Base-by-base conservation (phyloP, 805 yeast species). In the Pichia thaimueangensis region DNA sequence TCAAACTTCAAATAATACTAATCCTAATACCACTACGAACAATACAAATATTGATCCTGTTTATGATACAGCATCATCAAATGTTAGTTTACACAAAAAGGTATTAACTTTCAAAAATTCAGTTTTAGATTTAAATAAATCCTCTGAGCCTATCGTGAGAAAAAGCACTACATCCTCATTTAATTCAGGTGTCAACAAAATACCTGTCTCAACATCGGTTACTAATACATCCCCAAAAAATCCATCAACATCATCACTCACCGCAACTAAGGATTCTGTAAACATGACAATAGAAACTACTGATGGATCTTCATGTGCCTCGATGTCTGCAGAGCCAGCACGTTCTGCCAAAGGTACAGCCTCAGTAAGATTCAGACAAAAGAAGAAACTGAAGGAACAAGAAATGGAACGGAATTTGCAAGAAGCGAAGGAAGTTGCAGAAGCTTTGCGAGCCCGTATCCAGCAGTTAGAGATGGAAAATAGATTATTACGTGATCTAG, bases 391-490 rank as follows among this genome's bases (percentile, higher is more conserved):
- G 64, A 84, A 86, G 61, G 97, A 91, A 65, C 93, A 85, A 64
- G 91, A 89, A 59, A 75, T 91, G 80, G 96, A 89, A 63, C 70
- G 79, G 45, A 78, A 73, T 45, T 73, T 89, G 16, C 75, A 76
- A 52, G 89, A 83, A 46, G 69, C 91, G 53, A 79, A 78, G 52
- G 89, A 84, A 25, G 64, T 76, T 47, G 80, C 89, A 13, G 64
- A 69, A 37, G 67, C 68, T 19, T 70, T 88, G 48, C 95, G 88
- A 60, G 71, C 75, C 56, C 80, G 80, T 57, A 77, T 93, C 45
- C 80, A 80, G 61, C 86, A 91, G 43, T 67, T 91, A 50, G 95
- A 89, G 64, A 86, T 87, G 95, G 98, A 91, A 65, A 91, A 91
- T 66, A 76, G 80, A 56, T 71, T 94, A 62, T 71, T 91, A 53